Conservation (phyloP, 163 green algal species). For the Scenedesmus sp. region DNA sequence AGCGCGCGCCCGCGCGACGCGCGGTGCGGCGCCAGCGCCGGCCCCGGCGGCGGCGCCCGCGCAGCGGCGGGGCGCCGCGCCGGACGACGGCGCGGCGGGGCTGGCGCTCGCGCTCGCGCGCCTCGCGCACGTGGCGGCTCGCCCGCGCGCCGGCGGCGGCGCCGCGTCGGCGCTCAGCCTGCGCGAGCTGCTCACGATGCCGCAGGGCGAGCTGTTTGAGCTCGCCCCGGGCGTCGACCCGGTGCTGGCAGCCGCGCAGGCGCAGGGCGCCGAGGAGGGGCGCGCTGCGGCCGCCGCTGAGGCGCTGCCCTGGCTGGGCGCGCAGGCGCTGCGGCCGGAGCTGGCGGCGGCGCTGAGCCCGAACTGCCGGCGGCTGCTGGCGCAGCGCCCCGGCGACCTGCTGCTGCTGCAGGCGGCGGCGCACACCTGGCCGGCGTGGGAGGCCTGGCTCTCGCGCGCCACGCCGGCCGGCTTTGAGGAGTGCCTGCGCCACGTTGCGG, state of each 20-base stretch:
- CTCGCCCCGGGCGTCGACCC: neutral
- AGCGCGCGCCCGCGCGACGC: no score
- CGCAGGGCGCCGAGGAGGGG: neutral
- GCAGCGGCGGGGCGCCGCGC: no score
- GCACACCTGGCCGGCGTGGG: conserved; percentile 26
- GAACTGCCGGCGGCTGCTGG: neutral
- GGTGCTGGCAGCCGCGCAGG: neutral
- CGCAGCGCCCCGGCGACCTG: no score
- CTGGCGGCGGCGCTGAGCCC: neutral
- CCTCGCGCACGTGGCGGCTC: no score
- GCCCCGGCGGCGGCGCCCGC: no score
- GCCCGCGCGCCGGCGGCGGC: no score
- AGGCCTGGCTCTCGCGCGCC: neutral
- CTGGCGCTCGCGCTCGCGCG: no score
- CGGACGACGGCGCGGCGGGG: no score
- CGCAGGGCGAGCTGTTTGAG: neutral
- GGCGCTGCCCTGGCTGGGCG: conserved; percentile 6
- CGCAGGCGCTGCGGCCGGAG: conserved; percentile 6
- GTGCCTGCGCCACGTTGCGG: neutral
- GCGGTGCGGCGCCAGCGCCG: no score
- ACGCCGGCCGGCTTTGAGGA: neutral
- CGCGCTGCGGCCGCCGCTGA: neutral
- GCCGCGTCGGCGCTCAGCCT: no score
- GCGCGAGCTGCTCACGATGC: conserved; percentile 9
- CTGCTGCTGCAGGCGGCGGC: conserved; percentile 36